Base-by-base conservation (phyloP, 768 basidiomycete genomes). In the Albatrellus ellisii region DNA sequence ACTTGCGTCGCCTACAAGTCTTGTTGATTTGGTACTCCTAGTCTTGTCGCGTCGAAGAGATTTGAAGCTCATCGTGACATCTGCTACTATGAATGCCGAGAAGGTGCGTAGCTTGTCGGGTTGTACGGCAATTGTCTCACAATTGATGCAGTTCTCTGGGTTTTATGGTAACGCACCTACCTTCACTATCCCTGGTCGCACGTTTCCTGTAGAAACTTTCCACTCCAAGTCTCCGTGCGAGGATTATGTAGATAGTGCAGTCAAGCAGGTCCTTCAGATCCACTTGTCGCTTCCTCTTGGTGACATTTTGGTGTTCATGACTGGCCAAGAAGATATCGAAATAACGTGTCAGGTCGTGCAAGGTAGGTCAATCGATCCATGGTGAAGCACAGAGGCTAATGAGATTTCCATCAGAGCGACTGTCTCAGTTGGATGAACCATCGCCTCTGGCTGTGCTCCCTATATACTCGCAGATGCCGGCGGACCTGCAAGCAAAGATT, bases 381-480 rank as follows among this genome's bases (percentile, higher is more conserved):
- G 21, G 18, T 21, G 32, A 15, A 20, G 11, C 21, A 1, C 6
- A 14, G 31, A 12, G 4, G 9, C 39, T 39, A 24, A 31, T 14
- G 46, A 45, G 27, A 24, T 45, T 12, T 43, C 26, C 20, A 40
- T 22, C 54, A 94, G 95, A 99, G 61, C 88, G 95, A 22, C 65
- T 98, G 28, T 70, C 73, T 2, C 91, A 97, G 53, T 67, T 98
- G n/a, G 83, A 94, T 54, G 90, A 98, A 10, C 86, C 90, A 9
- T 66, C 85, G 0, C 75, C 82, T 2, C 64, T 98, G 20, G 80
- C 91, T 1, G 79, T 98, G n/a, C 66, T 99, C 24, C 95, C 95
- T 5, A 99, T 98, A 48, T 98, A 99, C 62, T 98, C 95, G 3
- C 94, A 97, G 57, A 98, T 98, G 95, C 95, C 95, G 8, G 95